Conservation (phyloP, 1,139 yeast species). For the Waltiozyma sp. region DNA sequence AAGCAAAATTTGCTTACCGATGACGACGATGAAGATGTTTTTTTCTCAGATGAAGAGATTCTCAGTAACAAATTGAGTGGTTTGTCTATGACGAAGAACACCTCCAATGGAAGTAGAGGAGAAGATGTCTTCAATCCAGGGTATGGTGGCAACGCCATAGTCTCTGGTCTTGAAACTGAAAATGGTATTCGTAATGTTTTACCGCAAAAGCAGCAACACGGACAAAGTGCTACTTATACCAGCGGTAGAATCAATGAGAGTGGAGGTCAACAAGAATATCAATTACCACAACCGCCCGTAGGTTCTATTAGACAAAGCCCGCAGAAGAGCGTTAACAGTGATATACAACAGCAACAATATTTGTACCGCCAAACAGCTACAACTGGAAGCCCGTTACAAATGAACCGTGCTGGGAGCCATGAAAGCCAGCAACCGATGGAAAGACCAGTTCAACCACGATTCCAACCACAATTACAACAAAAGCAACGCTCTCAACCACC, state of each 20-base stretch:
- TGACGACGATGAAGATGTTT: slow-evolving; percentile 13
- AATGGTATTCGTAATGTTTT: too few species aligned
- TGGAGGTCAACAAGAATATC: slow-evolving; percentile 3
- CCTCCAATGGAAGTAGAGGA: not conserved
- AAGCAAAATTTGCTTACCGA: not conserved
- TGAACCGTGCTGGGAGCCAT: too few species aligned
- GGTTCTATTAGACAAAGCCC: not conserved
- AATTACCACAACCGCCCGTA: slow-evolving; percentile 5
- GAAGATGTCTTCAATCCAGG: slow-evolving; percentile 18
- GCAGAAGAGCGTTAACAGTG: slow-evolving; percentile 1
- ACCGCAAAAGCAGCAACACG: not conserved
- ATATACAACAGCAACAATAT: slow-evolving; percentile 3
- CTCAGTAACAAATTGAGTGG: slow-evolving; percentile 16
- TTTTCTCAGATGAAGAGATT: slow-evolving; percentile 18
- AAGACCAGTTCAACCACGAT: slow-evolving; percentile 3
- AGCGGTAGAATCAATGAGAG: slow-evolving; percentile 15
- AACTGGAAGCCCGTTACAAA: too few species aligned
- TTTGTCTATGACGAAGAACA: slow-evolving; percentile 7
- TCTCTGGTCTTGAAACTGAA: not conserved
- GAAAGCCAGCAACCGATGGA: not conserved
- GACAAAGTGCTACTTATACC: slow-evolving; percentile 9
- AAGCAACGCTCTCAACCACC: slow-evolving; percentile 4
- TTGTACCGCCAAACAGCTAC: too few species aligned
- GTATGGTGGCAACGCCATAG: slow-evolving; percentile 7
- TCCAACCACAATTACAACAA: slow-evolving; percentile 3